These are phyloP conservation scores for Oleoguttula mirabilis DNA, from an alignment of 495 filamentous ascomycete genomes.

Conservation along the genomic window DNA sequence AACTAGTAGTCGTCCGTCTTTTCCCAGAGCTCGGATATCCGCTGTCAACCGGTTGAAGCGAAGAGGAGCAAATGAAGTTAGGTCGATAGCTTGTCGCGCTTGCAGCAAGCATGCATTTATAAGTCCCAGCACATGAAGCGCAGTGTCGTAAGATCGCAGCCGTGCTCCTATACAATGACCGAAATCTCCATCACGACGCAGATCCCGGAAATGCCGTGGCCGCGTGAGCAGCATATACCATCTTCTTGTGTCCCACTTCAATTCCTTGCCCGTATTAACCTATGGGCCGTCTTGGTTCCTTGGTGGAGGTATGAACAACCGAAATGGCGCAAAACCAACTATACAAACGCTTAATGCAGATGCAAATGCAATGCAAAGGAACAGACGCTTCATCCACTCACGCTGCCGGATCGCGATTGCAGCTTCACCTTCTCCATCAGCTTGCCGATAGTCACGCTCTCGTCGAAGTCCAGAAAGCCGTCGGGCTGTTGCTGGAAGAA, in stretches of 20 bases:
- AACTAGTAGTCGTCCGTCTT: constrained; percentile 62
- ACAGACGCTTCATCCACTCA: not conserved
- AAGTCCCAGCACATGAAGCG: too few relatives aligned
- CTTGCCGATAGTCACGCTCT: constrained; percentile 71
- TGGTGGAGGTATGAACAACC: too few relatives aligned
- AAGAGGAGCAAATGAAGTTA: too few relatives aligned
- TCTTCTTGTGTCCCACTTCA: not conserved
- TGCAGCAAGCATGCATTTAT: too few relatives aligned
- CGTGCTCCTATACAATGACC: constrained; percentile 1
- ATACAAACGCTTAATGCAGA: too few relatives aligned
- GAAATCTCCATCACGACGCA: constrained; percentile 1
- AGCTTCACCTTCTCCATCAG: constrained; percentile 80
- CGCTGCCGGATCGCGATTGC: constrained; percentile 30
- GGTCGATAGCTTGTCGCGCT: too few relatives aligned
- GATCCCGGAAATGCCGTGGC: not conserved
- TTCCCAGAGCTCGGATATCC: constrained; percentile 59
- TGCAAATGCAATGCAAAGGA: too few relatives aligned
- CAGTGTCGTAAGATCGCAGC: not conserved
- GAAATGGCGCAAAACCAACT: too few relatives aligned
- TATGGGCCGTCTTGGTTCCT: too few relatives aligned
- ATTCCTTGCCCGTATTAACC: too few relatives aligned
- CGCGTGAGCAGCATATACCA: constrained; percentile 9
- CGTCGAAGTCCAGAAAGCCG: constrained; percentile 62
- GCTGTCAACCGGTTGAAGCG: too few relatives aligned
- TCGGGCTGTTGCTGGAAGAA: constrained; percentile 68